These are phyloP conservation scores for Globisporangium cylindrosporum DNA, from an alignment of 352 stramenopile species.

Conservation along the genomic window DNA sequence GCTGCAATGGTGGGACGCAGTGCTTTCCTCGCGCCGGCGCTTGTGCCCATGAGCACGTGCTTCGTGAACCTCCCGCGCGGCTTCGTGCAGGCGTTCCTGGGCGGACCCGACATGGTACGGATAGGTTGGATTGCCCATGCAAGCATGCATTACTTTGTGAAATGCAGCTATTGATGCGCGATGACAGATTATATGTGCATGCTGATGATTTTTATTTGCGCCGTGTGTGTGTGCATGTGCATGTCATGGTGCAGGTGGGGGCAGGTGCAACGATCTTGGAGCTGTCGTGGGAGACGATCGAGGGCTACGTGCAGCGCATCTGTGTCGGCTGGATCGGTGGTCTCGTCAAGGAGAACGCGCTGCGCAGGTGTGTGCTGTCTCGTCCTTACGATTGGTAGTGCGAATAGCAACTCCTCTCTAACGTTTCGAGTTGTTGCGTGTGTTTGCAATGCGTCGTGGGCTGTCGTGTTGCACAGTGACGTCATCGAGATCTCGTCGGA, in stretches of 20 bases:
- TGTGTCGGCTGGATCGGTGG: constrained; percentile 71
- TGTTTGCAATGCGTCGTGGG: neutral
- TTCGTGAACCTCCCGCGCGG: constrained; percentile 68
- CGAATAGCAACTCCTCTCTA: neutral
- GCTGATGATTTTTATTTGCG: neutral
- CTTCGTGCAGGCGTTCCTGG: constrained; percentile 67
- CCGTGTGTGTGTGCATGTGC: neutral
- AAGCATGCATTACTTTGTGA: neutral
- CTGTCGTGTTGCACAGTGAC: constrained; percentile 35
- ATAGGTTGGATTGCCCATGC: neutral
- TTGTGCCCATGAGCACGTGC: constrained; percentile 64
- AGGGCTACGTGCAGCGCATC: constrained; percentile 77
- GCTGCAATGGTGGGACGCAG: constrained; percentile 32
- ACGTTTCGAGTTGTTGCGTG: neutral
- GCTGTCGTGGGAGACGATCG: constrained; percentile 73
- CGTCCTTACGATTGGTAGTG: neutral
- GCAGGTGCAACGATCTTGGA: constrained; percentile 62
- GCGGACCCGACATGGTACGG: constrained; percentile 30
- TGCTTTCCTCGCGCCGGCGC: constrained; percentile 57
- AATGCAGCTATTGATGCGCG: neutral
- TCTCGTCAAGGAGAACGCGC: constrained; percentile 37
- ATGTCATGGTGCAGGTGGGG: constrained; percentile 21
- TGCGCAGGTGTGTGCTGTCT: constrained; percentile 39
- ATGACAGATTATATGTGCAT: neutral
- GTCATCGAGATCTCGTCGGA: constrained; percentile 81